These are phyloP conservation scores for Kodamaea sagamina DNA, from an alignment of 805 yeast species.

Conservation along the genomic window DNA sequence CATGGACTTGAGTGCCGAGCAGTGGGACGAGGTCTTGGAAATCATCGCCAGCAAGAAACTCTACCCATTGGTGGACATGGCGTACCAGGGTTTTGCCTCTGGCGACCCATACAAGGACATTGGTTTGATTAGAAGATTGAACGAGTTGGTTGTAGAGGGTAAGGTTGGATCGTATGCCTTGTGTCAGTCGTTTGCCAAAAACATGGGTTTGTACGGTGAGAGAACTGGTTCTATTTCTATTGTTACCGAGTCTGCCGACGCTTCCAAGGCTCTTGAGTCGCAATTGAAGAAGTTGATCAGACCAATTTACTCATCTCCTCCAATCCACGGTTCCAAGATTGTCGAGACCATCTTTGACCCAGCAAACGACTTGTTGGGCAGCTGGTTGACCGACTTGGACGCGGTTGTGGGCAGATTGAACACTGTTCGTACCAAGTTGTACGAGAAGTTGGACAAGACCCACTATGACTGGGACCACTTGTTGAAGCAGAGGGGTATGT, in stretches of 20 bases:
- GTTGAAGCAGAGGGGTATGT: slow-evolving; percentile 92
- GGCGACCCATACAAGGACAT: slow-evolving; percentile 78
- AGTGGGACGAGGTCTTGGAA: slow-evolving; percentile 77
- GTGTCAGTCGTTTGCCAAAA: slow-evolving; percentile 50
- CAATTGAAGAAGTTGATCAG: slow-evolving; percentile 83
- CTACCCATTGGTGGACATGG: slow-evolving; percentile 87
- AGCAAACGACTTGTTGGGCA: slow-evolving; percentile 52
- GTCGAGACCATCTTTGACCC: slow-evolving; percentile 75
- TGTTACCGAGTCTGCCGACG: slow-evolving; percentile 56
- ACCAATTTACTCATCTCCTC: slow-evolving; percentile 90
- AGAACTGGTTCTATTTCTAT: slow-evolving; percentile 77
- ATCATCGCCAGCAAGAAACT: slow-evolving; percentile 58
- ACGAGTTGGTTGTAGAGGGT: slow-evolving; percentile 50
- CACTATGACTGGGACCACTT: slow-evolving; percentile 82
- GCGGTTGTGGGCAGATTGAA: slow-evolving; percentile 78
- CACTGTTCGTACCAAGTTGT: slow-evolving; percentile 65
- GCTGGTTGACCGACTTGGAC: slow-evolving; percentile 83
- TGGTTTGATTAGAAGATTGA: slow-evolving; percentile 47
- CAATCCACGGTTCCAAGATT: slow-evolving; percentile 89
- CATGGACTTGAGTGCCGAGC: slow-evolving; percentile 78
- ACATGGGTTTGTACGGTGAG: slow-evolving; percentile 52
- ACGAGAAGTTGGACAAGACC: slow-evolving; percentile 61
- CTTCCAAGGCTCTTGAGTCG: slow-evolving; percentile 60
- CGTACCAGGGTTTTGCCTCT: slow-evolving; percentile 93
- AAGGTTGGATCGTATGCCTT: slow-evolving; percentile 55